Evolutionary conservation across 2,329 filamentous ascomycete species (phyloP).

Genomic region (Aspergillus bombycis): DNA sequence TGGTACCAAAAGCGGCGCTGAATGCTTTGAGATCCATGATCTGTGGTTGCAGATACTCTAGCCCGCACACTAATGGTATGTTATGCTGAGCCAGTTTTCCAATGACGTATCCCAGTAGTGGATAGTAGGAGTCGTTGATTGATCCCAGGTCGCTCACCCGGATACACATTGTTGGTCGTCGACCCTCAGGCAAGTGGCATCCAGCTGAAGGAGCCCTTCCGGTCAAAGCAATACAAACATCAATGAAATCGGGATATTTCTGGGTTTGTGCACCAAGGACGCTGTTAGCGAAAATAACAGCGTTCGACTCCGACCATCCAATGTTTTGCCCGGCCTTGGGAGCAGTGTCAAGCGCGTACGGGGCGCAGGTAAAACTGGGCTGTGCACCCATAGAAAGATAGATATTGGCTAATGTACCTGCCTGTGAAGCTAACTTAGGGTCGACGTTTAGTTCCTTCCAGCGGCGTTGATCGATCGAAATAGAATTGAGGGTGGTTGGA

Average conservation of each 20-base stretch:
- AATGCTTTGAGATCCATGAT: conserved; percentile 48
- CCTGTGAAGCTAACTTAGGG: conserved; percentile 31
- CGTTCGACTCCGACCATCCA: conserved; percentile 52
- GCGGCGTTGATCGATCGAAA: conserved; percentile 47
- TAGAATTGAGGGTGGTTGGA: conserved; percentile 48
- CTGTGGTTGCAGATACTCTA: conserved; percentile 29
- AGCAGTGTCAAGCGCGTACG: conserved; percentile 44
- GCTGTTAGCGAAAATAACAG: conserved; percentile 52
- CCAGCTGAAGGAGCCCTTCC: conserved; percentile 38
- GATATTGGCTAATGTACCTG: conserved; percentile 39
- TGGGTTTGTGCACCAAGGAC: conserved; percentile 49
- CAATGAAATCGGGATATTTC: conserved; percentile 53
- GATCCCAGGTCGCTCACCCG: background rate
- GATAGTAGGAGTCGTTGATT: conserved; percentile 43
- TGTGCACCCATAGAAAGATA: conserved; percentile 47
- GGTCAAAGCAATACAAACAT: conserved; percentile 49
- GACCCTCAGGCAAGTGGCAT: conserved; percentile 29
- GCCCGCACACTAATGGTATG: conserved; percentile 42
- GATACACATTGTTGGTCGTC: conserved; percentile 18
- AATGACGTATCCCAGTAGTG: conserved; percentile 44
- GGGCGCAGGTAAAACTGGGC: conserved; percentile 50
- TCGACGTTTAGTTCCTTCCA: conserved; percentile 45
- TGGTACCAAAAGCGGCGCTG: conserved; percentile 50
- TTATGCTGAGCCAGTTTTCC: conserved; percentile 33
- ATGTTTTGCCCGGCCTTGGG: conserved; percentile 45